These are phyloP conservation scores for Cucumis sativus DNA, from an alignment of 306 rosid genomes.

Conservation along the genomic window DNA sequence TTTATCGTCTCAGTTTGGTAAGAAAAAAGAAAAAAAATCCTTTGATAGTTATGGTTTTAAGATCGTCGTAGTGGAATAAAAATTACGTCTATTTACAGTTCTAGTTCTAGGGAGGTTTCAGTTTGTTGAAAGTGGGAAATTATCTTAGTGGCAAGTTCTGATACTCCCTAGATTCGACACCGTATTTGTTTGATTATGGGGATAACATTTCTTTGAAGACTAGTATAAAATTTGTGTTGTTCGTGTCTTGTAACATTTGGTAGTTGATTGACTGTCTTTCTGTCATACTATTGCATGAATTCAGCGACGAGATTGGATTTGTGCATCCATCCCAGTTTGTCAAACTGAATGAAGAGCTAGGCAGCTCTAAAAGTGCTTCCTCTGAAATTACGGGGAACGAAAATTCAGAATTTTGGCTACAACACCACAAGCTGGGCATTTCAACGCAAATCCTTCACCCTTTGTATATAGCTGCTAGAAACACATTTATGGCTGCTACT, in stretches of 20 bases:
- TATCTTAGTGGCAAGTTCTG: background rate
- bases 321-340: constrained; percentile 68
- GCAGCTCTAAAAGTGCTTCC: constrained; percentile 11
- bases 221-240: background rate
- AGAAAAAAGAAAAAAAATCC: background rate
- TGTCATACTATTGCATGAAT: constrained; percentile 11
- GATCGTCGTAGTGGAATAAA: background rate
- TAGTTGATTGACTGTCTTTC: constrained; percentile 7
- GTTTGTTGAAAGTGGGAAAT: background rate
- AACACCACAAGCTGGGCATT: constrained; percentile 76
- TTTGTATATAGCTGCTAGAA: constrained; percentile 41
- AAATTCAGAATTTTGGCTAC: constrained; percentile 39
- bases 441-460: constrained; percentile 51
- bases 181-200: background rate
- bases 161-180: background rate
- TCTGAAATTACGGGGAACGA: constrained; percentile 14
- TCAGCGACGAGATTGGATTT: constrained; percentile 79
- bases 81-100: background rate
- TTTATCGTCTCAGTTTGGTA: background rate
- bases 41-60: background rate
- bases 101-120: background rate
- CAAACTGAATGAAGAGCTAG: constrained; percentile 32
- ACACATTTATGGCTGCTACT: constrained; percentile 33
- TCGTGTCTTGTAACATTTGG: background rate
- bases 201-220: background rate